A percentile compares a stretch with the other conserved stretches of the same genome.
Conservation (phyloP, 345 rosid genomes). For the Arabis alpina region DNA sequence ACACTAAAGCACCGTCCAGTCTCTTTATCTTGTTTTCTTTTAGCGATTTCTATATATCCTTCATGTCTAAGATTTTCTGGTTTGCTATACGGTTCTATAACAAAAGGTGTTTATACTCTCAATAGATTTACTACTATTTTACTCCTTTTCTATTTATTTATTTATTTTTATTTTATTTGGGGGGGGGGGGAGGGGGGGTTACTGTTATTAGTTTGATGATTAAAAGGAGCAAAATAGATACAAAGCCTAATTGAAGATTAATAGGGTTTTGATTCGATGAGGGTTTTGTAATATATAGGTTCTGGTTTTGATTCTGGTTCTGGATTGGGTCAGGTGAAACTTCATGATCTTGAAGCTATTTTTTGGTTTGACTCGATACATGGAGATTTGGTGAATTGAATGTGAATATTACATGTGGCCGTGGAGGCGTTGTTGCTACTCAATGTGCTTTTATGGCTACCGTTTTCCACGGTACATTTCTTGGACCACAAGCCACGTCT, state of each 20-base stretch:
- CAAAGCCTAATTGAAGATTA: constrained; percentile 36
- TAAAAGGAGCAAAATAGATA: no score
- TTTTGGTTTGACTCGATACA: constrained; percentile 37
- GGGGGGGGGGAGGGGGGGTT: no score
- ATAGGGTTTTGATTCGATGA: constrained; percentile 36
- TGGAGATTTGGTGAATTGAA: constrained; percentile 48
- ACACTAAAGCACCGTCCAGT: no score
- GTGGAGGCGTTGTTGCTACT: constrained; percentile 35
- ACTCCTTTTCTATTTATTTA: no score
- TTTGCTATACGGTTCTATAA: no score
- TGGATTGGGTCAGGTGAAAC: constrained; percentile 40
- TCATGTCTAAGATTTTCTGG: no score
- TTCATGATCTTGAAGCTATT: constrained; percentile 52
- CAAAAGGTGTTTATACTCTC: no score
- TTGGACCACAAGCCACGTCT: constrained; percentile 60
- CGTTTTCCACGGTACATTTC: constrained; percentile 46
- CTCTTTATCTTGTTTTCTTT: no score
- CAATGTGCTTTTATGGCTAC: constrained; percentile 43
- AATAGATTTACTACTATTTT: no score
- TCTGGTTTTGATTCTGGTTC: constrained; percentile 25
- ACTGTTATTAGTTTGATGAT: no score
- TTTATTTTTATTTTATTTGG: no score
- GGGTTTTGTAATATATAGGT: constrained; percentile 37
- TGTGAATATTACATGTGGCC: constrained; percentile 40
- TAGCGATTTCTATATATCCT: no score